Percentiles rank a stretch among this genome's conserved stretches.
phyloP scores from a whole-genome alignment of 371 early-diverging fungal genomes.

The Mortierella sp. region DNA sequence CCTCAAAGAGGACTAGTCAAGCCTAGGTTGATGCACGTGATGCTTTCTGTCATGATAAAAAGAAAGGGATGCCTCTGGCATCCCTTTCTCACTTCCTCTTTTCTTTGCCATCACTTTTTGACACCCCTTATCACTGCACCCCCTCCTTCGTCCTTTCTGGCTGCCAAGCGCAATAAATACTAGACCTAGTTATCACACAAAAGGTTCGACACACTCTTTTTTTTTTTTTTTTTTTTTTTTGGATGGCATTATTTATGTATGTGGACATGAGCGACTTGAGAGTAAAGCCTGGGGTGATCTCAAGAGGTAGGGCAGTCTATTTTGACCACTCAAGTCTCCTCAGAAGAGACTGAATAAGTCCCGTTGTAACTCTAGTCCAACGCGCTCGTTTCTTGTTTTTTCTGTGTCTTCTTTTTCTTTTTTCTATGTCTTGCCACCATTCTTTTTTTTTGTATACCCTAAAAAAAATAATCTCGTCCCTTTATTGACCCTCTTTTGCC shows the following conservation, averaged over 20 bases:
- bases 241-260: not conserved
- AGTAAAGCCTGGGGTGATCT: not conserved
- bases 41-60: constrained; percentile 46
- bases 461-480: not conserved
- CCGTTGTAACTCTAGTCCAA: too few relatives aligned
- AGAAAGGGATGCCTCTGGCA: not conserved
- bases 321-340: not conserved
- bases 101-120: constrained; percentile 8
- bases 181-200: not conserved
- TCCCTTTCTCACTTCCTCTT: not conserved
- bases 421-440: not conserved
- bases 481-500: not conserved
- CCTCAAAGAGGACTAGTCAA: constrained; percentile 55
- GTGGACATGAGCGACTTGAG: not conserved
- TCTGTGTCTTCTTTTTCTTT: too few relatives aligned
- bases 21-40: constrained; percentile 46
- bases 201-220: not conserved
- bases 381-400: too few relatives aligned
- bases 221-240: not conserved
- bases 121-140: constrained; percentile 2
- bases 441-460: too few relatives aligned
- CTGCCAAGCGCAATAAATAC: not conserved
- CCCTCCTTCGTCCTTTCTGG: not conserved
- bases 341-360: not conserved
- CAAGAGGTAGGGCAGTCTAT: not conserved